Percentiles rank a stretch among this genome's conserved stretches.
These are phyloP conservation scores for Kregervanrija delftensis DNA, from an alignment of 805 yeast genomes.

Conservation along the genomic window DNA sequence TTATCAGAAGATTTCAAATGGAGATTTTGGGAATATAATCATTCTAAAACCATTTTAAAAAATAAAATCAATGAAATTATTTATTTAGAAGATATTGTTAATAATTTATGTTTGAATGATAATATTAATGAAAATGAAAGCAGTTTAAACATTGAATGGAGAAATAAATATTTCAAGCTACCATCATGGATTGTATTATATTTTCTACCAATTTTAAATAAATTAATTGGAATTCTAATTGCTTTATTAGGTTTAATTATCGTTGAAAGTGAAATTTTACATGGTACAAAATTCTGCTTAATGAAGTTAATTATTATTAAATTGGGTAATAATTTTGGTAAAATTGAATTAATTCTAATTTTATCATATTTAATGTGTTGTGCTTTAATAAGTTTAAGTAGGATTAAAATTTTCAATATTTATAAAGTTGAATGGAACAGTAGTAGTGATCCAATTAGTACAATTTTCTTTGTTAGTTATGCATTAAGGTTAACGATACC, in stretches of 20 bases:
- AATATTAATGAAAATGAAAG: background rate
- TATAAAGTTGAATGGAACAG: conserved; percentile 63
- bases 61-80: conserved; percentile 41
- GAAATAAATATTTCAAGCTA: background rate
- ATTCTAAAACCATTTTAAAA: conserved; percentile 53
- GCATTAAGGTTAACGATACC: conserved; percentile 80
- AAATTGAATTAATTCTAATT: conserved; percentile 31
- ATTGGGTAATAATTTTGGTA: conserved; percentile 17
- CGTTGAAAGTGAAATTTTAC: conserved; percentile 69
- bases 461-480: conserved; percentile 72
- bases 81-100: conserved; percentile 49
- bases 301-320: conserved; percentile 38
- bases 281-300: conserved; percentile 59
- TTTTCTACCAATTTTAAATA: conserved; percentile 36
- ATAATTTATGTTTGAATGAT: conserved; percentile 19
- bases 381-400: conserved; percentile 59
- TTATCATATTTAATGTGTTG: conserved; percentile 64
- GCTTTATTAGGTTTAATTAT: conserved; percentile 43
- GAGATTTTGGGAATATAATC: conserved; percentile 35
- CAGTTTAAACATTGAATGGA: conserved; percentile 3
- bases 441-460: conserved; percentile 67
- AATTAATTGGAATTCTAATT: conserved; percentile 37
- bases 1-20: conserved; percentile 4
- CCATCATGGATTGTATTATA: conserved; percentile 3
- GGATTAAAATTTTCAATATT: conserved; percentile 63